phyloP scores from a whole-genome alignment of 2,329 filamentous ascomycete species.

The Trematosphaeria pertusa region DNA sequence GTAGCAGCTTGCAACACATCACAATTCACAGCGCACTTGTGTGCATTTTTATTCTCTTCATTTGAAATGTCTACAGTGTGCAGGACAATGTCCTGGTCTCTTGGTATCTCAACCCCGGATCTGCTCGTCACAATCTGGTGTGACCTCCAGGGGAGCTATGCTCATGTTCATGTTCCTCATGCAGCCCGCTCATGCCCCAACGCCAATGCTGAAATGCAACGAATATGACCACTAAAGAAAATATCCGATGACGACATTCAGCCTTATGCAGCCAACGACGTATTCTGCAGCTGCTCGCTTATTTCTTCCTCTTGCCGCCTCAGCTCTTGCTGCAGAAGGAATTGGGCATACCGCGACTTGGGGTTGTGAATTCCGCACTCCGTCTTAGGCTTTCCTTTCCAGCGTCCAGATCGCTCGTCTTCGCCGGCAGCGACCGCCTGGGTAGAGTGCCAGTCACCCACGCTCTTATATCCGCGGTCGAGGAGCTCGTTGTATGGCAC shows the following conservation, averaged over 20 bases:
- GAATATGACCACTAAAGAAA: slow-evolving; percentile 27
- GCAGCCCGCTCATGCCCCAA: slow-evolving; percentile 33
- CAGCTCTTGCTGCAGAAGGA: slow-evolving; percentile 74
- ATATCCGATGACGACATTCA: slow-evolving; percentile 22
- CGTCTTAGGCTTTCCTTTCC: slow-evolving; percentile 95
- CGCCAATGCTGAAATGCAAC: slow-evolving; percentile 52
- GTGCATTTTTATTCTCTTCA: too few species aligned
- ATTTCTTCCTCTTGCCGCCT: slow-evolving; percentile 57
- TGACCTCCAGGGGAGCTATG: slow-evolving; percentile 14
- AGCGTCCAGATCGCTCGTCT: slow-evolving; percentile 93
- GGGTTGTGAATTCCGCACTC: slow-evolving; percentile 99
- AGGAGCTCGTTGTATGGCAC: slow-evolving; percentile 95
- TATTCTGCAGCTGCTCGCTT: slow-evolving; percentile 39
- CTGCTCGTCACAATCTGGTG: slow-evolving; percentile 3
- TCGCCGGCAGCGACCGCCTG: slow-evolving; percentile 87
- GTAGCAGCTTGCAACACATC: background rate
- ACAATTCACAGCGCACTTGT: slow-evolving; percentile 2
- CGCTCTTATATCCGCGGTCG: slow-evolving; percentile 94
- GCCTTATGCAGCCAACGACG: slow-evolving; percentile 32
- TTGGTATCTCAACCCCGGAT: slow-evolving; percentile 32
- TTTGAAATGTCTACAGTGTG: too few species aligned
- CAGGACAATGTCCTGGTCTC: too few species aligned
- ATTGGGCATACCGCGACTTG: slow-evolving; percentile 89
- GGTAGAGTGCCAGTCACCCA: slow-evolving; percentile 98
- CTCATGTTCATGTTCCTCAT: slow-evolving; percentile 16